Evolutionary conservation across 139 green algal genomes (phyloP).

Genomic region (Gonium pectorale): DNA sequence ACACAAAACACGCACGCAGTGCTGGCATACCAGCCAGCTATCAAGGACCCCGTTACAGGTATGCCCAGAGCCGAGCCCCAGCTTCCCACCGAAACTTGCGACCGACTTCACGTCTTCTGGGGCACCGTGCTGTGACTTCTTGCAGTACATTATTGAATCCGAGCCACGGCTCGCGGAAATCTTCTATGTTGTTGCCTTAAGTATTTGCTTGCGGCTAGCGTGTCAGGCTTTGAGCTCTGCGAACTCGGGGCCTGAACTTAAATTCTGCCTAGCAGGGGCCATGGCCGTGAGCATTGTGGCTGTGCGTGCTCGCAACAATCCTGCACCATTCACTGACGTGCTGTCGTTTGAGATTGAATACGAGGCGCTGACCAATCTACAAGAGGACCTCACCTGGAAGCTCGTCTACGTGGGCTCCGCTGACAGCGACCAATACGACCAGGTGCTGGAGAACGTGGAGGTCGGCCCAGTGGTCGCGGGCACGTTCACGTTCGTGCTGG

Average conservation of each 20-base stretch:
- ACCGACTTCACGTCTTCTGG: no score
- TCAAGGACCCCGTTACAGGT: no score
- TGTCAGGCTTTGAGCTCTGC: no score
- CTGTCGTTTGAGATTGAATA: constrained; percentile 98
- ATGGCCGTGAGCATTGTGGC: constrained; percentile 93
- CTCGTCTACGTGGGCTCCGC: constrained; percentile 96
- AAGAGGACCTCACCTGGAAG: constrained; percentile 96
- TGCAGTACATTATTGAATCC: no score
- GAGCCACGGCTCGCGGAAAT: no score
- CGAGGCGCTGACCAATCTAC: constrained; percentile 85
- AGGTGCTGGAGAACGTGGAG: constrained; percentile 90
- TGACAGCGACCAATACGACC: constrained; percentile 94
- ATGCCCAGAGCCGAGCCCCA: no score
- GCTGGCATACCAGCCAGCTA: no score
- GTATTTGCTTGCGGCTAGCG: no score
- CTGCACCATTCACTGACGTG: constrained; percentile 79
- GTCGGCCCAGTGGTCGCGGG: constrained; percentile 93
- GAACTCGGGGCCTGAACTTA: background rate
- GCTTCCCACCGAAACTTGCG: no score
- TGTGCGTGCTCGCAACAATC: constrained; percentile 91
- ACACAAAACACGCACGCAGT: no score
- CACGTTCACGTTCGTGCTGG: constrained; percentile 90
- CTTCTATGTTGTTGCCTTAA: no score
- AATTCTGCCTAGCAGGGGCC: background rate
- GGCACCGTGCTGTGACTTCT: no score